Evolutionary conservation across 257 asterid species (phyloP), one percentile per base, ranked within the genome.

Genomic region (Nicotiana paniculata): DNA sequence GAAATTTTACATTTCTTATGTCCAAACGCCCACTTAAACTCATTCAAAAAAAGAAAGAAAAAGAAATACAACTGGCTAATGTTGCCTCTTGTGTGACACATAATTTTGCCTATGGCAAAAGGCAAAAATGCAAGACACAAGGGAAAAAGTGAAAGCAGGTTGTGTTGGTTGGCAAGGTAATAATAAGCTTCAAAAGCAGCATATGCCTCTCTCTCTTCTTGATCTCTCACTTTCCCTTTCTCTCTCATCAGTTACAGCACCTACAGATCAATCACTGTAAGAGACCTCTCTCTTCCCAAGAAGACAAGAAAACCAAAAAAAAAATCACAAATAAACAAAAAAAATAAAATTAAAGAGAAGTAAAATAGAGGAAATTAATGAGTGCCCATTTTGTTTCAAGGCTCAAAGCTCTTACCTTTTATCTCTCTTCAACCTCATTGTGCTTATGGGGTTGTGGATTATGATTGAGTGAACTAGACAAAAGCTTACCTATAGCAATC

Each of bases 381-480:
- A 61, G 59, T 63, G 39, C 46, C 80, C 67, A 33, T 62, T 8
- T 84, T 43, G 53, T 62, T 65, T 72, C 80, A 46, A 59, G 12
- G 85, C 55, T 82, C 72, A 53, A 54, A 68, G 53, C 75, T 58
- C 30, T 30, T 18, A 66, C 54, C 26, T 37, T 70, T 80, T 67
- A 85, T 83, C 86, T 85, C 90, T 87, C 86, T 82, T 77, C 89
- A 81, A 86, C 88, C 85, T 87, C 92, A 88, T 82, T 85, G 88
- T 90, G 90, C 84, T 82, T 81, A 78, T 87, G 88, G 94, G 90
- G 86, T 87, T 90, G 89, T 86, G 90, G 89, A 91, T 79, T 90
- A 79, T 89, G 88, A 92, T 93, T 90, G 96, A 91, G 91, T 89
- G 92, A 89, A 82, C 90, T 84, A 85, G 90, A 85, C 86, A 90